Percentiles rank a stretch among this genome's conserved stretches.
Conservation (phyloP, 2,329 filamentous ascomycete species). For the Venturia effusa region DNA sequence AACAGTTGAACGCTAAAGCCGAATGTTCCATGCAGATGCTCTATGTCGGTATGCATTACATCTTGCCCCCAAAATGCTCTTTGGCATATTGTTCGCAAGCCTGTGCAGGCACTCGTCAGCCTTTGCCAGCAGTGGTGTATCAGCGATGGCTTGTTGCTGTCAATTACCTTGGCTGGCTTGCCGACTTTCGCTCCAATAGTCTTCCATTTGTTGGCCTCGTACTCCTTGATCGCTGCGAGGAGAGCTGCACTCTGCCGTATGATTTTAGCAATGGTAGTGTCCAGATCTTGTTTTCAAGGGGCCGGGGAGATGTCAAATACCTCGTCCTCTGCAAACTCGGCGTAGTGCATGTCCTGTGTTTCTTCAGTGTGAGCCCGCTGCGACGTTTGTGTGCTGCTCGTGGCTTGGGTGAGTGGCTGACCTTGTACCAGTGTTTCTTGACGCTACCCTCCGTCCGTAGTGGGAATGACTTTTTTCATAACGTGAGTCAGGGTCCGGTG, state of each 20-base stretch:
- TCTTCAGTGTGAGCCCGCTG: not conserved
- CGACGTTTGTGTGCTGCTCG: not conserved
- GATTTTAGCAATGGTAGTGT: conserved; percentile 6
- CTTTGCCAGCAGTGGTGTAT: not conserved
- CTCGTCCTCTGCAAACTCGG: conserved; percentile 96
- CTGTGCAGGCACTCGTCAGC: conserved; percentile 29
- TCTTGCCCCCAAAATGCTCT: conserved; percentile 66
- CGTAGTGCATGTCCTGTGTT: conserved; percentile 91
- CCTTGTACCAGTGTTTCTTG: conserved; percentile 99
- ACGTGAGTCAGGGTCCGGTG: not conserved
- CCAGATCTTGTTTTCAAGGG: not conserved
- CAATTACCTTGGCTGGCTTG: conserved; percentile 80
- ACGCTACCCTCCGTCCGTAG: conserved; percentile 91
- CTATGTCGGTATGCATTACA: conserved; percentile 17
- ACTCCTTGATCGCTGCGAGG: conserved; percentile 92
- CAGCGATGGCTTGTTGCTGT: not conserved
- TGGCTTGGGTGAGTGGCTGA: conserved; percentile 22
- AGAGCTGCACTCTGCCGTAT: conserved; percentile 57
- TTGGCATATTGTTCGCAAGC: conserved; percentile 90
- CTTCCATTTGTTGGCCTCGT: conserved; percentile 98
- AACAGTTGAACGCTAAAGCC: conserved; percentile 16
- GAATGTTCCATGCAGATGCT: conserved; percentile 17
- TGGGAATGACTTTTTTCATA: conserved; percentile 62
- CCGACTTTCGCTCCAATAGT: conserved; percentile 91
- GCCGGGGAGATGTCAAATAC: conserved; percentile 32